These are phyloP conservation scores for Entophlyctis helioformis DNA, from an alignment of 192 early-diverging fungal species.

Conservation along the genomic window DNA sequence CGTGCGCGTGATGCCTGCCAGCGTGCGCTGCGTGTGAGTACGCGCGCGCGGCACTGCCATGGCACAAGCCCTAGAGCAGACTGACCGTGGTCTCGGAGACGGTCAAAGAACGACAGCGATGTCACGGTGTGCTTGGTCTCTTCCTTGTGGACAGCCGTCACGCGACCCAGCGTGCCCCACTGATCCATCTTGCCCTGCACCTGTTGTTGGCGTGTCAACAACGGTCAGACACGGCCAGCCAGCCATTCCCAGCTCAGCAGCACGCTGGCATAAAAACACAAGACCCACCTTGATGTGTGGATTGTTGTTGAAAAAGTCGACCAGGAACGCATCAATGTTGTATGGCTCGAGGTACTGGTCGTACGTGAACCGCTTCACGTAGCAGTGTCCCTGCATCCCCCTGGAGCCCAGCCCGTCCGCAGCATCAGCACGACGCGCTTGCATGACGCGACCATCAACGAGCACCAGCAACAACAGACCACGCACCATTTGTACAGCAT, in stretches of 20 bases:
- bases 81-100: conserved; percentile 8
- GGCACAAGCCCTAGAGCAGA: neutral
- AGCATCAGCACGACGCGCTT: too few species aligned
- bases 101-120: conserved; percentile 30
- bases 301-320: conserved; percentile 33
- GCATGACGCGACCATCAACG: too few species aligned
- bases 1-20: too few species aligned
- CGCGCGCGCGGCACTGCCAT: too few species aligned
- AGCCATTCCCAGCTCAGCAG: too few species aligned
- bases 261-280: too few species aligned
- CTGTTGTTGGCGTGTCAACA: too few species aligned
- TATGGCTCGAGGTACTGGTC: conserved; percentile 20
- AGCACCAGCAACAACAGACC: too few species aligned
- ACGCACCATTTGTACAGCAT: conserved; percentile 36
- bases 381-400: conserved; percentile 32
- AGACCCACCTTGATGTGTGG: too few species aligned
- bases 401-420: conserved; percentile 1
- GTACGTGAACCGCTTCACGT: conserved; percentile 26
- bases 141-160: conserved; percentile 19
- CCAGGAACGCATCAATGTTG: conserved; percentile 24
- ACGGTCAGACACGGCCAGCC: too few species aligned
- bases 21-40: neutral
- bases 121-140: conserved; percentile 22
- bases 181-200: conserved; percentile 20
- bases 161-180: conserved; percentile 29